phyloP scores from a whole-genome alignment of 2,329 filamentous ascomycete species.

The Leptographium radiaticola region DNA sequence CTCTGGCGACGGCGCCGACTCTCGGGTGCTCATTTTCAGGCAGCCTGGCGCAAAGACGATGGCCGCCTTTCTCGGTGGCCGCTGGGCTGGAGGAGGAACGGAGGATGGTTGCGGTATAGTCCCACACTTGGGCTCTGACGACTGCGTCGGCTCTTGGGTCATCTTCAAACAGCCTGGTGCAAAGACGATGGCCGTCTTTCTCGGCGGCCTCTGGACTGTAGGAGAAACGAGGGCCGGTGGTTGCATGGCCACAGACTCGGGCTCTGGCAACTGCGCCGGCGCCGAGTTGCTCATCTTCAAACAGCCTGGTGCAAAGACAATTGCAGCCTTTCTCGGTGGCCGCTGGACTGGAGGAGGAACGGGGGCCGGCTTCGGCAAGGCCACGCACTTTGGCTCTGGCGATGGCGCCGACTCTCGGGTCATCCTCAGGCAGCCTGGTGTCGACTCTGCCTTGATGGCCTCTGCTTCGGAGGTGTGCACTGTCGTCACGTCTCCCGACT shows the following conservation, averaged over 20 bases:
- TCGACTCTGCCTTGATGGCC: neutral
- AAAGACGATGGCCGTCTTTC: neutral
- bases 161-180: neutral
- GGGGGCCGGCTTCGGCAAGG: too few relatives aligned
- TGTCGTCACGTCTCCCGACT: too few relatives aligned
- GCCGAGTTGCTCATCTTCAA: neutral
- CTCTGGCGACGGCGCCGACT: too few relatives aligned
- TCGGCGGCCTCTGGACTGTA: neutral
- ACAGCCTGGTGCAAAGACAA: neutral
- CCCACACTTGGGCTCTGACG: too few relatives aligned
- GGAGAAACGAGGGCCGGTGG: neutral
- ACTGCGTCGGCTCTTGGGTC: too few relatives aligned
- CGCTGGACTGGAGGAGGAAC: neutral
- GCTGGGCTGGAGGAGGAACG: too few relatives aligned
- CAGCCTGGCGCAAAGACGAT: neutral
- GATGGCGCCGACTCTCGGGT: neutral
- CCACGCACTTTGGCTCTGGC: too few relatives aligned
- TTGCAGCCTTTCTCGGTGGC: too few relatives aligned
- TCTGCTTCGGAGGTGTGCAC: too few relatives aligned
- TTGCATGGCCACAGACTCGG: neutral
- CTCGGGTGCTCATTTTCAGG: neutral
- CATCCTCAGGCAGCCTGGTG: neutral
- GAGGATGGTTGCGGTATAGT: neutral
- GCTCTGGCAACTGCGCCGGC: too few relatives aligned
- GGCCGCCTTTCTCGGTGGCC: neutral